A percentile compares a stretch with the other conserved stretches of the same genome.
These are phyloP conservation scores for Pogostemon cablin DNA, from an alignment of 257 asterid species.

Conservation along the genomic window DNA sequence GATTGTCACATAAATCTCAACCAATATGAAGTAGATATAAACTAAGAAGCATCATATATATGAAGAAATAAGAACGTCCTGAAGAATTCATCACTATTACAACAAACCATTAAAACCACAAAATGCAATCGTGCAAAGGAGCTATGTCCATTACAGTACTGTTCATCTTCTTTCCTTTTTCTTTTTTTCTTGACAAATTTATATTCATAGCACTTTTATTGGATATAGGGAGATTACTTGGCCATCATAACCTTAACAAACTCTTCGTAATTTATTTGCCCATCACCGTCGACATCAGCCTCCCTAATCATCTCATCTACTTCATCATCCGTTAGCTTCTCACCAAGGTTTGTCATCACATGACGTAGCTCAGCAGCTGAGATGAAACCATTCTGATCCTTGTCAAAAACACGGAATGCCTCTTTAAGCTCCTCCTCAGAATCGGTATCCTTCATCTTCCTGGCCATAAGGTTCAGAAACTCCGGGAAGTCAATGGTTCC, in stretches of 20 bases:
- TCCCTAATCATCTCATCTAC: constrained; percentile 71
- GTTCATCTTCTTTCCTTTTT: constrained; percentile 21
- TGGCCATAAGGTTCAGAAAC: constrained; percentile 67
- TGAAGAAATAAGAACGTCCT: neutral
- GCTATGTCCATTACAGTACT: constrained; percentile 34
- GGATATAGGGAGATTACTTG: constrained; percentile 42
- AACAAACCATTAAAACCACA: constrained; percentile 41
- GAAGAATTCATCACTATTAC: constrained; percentile 43
- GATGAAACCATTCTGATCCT: constrained; percentile 68
- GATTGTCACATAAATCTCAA: no score
- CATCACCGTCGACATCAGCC: constrained; percentile 68
- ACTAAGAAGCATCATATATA: no score
- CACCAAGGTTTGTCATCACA: constrained; percentile 67
- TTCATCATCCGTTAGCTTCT: constrained; percentile 67
- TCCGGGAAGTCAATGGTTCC: constrained; percentile 67
- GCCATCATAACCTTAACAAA: constrained; percentile 73
- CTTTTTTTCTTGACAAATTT: constrained; percentile 16
- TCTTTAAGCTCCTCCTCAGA: constrained; percentile 71
- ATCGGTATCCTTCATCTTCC: constrained; percentile 69
- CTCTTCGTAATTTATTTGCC: constrained; percentile 64
- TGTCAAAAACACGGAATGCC: constrained; percentile 68
- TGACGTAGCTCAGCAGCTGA: constrained; percentile 72
- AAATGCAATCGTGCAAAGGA: constrained; percentile 33
- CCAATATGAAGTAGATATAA: no score
- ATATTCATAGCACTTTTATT: constrained; percentile 28